A percentile compares a stretch with the other conserved stretches of the same genome.
These are phyloP conservation scores for Ligustrum vulgare DNA, from an alignment of 257 asterid genomes.

Conservation along the genomic window DNA sequence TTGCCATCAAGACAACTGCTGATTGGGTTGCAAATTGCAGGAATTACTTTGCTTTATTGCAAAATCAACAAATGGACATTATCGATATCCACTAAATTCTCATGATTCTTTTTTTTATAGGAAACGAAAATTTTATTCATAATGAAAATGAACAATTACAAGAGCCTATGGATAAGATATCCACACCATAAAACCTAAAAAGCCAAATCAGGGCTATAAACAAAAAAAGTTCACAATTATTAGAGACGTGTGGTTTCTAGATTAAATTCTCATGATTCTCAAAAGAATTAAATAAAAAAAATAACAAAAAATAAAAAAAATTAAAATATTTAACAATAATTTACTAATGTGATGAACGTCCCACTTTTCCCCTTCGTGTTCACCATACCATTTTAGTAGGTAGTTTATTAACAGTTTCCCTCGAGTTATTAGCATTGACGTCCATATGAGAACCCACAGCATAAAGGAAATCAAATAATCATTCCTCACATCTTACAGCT, in stretches of 20 bases:
- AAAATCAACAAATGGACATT: neutral
- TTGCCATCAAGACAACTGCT: neutral
- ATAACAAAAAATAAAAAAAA: neutral
- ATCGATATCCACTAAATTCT: neutral
- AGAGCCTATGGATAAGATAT: too few species aligned
- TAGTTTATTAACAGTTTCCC: slow-evolving; percentile 1
- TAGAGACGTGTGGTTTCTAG: too few species aligned
- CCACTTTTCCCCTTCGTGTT: slow-evolving; percentile 8
- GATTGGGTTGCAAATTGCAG: neutral
- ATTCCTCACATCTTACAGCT: neutral
- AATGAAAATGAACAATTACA: too few species aligned
- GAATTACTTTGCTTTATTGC: neutral
- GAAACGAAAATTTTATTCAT: too few species aligned
- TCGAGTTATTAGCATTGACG: neutral
- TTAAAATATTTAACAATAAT: neutral
- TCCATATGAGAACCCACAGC: slow-evolving; percentile 7
- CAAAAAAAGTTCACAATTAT: too few species aligned
- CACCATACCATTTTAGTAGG: slow-evolving; percentile 4
- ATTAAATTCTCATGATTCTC: neutral
- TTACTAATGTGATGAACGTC: neutral
- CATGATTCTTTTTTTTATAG: too few species aligned
- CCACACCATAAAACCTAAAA: too few species aligned
- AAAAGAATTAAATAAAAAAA: neutral
- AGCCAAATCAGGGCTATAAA: too few species aligned
- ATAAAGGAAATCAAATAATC: slow-evolving; percentile 18